Base-by-base conservation (phyloP, 1,284 basidiomycete species). In the Agaricales sp. region DNA sequence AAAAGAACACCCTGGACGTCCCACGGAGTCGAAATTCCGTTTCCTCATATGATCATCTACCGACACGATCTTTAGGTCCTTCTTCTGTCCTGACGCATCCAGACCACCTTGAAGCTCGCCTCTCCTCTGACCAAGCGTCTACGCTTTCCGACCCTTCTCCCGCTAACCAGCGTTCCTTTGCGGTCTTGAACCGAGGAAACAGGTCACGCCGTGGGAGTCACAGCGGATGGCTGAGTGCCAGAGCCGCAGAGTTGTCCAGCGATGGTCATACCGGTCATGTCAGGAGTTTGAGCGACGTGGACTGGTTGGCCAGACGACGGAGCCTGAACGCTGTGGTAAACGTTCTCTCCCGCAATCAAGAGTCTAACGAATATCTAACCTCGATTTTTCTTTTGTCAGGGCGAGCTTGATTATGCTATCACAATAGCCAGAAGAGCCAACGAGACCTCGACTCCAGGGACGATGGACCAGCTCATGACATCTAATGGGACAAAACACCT, bases 261-360 rank as follows among this genome's bases (percentile, higher is more conserved):
- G 39, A 41, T 41, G 39, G 39, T 16, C 39, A 41, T 18, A 6
- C n/a, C 19, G 19, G 39, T 41, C 16, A 41, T 20, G 4, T 41
- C 4, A 41, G 39, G 39, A 41, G 16, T 41, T 66, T 87, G 26
- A 76, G 78, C 30, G 82, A 88, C 57, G 68, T 85, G 50, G 82
- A 84, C 58, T 89, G 86, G 86, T 65, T 87, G 20, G 74, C 81
- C 51, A 74, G 81, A 43, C 71, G 86, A 48, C 73, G 83, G 50
- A 86, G 79, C 60, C 64, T 82, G 22, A 80, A 76, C 56, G 71
- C 75, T 50, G 75, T 83, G 64, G 86, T 87, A 62, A n/a, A n/a
- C 58, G 80, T 66, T 51, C 48, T 54, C 48, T 46, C 52, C n/a
- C n/a, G n/a, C n/a, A n/a, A n/a, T n/a, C n/a, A n/a, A n/a, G 26